Base-by-base conservation (phyloP, 768 basidiomycete genomes). In the Boletus pseudopeckii region DNA sequence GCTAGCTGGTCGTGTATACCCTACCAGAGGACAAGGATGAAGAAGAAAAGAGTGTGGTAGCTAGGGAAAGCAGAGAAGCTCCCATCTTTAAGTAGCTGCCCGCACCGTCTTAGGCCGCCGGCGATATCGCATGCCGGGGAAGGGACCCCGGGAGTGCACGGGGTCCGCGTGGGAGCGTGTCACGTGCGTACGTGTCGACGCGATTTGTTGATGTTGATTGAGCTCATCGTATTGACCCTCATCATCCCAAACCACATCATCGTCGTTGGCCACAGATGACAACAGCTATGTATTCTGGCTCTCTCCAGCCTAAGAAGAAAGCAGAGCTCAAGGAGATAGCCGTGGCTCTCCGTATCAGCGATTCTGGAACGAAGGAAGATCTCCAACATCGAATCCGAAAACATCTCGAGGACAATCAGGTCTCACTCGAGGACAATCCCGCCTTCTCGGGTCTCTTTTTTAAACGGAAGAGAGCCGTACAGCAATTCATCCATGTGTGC, bases 301-400 rank as follows among this genome's bases (percentile, higher is more conserved):
- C 80, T 26, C 76, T 86, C 26, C 77, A 74, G 54, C 62, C 78
- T n/a, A 87, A 88, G 71, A 87, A 85, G 72, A 88, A 88, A 67
- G 74, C 74, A 4, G 86, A 88, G 20, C 77, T 88, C 4, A 84
- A 79, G 59, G 78, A 80, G 52, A 81, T 88, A 34, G 83, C 86
- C 1, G 2, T 55, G 5, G 81, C 82, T 5, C 76, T 88, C 22
- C 64, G 67, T 1, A 67, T 86, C 53, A 77, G 74, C 43, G 78
- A 80, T 49, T 52, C 70, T 34, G 86, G 86, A 37, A 88, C 83
- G 2, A 84, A 80, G 55, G 84, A 87, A 30, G 84, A 85, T 4
- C 55, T 88, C 11, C 78, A 80, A 50, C 64, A 64, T n/a, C 75
- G 85, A 54, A 85, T 88, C 56, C 85, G 81, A 61, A 78, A 72